Evolutionary conservation across 306 rosid species (phyloP).

Genomic region (Rubus idaeus): DNA sequence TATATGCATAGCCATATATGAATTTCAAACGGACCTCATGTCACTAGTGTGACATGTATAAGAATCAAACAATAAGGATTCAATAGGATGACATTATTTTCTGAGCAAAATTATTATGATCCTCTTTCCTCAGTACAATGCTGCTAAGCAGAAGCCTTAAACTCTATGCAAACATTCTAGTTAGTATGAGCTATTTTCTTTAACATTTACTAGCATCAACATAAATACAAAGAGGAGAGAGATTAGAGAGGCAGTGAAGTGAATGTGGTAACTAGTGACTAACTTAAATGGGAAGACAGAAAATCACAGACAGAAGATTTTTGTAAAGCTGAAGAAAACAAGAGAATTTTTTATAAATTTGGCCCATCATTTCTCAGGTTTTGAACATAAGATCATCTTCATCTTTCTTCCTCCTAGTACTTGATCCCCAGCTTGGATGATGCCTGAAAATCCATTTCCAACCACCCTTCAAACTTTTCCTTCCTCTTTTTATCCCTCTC

Average conservation of each 20-base stretch:
- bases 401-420: conserved; percentile 55
- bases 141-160: not conserved
- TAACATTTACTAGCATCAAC: conserved; percentile 30
- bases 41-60: not conserved
- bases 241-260: conserved; percentile 28
- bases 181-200: conserved; percentile 25
- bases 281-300: conserved; percentile 31
- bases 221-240: conserved; percentile 33
- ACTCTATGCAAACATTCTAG: conserved; percentile 1
- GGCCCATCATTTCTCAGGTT: conserved; percentile 41
- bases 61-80: not conserved
- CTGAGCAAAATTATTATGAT: conserved; percentile 7
- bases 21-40: not conserved
- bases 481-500: conserved; percentile 67
- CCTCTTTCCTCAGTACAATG: conserved; percentile 12
- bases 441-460: conserved; percentile 92
- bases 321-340: conserved; percentile 34
- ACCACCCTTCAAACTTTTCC: conserved; percentile 79
- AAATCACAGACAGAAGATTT: conserved; percentile 24
- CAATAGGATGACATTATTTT: not conserved
- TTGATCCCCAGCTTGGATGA: conserved; percentile 51
- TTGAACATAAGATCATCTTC: conserved; percentile 58
- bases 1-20: not conserved
- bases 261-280: conserved; percentile 22
- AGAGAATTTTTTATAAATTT: conserved; percentile 14